These are phyloP conservation scores for Piromyces finnis DNA, from an alignment of 192 early-diverging fungal species.

Conservation along the genomic window DNA sequence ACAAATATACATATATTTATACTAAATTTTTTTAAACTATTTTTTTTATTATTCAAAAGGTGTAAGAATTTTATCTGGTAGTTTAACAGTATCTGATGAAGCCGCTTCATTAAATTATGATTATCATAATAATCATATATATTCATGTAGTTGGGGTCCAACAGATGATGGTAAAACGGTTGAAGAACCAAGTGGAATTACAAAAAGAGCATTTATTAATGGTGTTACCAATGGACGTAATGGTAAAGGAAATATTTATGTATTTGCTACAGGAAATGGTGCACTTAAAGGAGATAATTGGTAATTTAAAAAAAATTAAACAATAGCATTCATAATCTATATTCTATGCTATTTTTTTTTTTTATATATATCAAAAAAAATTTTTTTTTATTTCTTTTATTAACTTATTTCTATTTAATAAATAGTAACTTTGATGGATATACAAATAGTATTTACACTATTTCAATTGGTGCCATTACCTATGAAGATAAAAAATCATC, in stretches of 20 bases:
- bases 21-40: too few relatives aligned
- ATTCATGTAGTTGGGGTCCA: conserved; percentile 94
- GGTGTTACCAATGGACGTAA: conserved; percentile 68
- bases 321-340: too few relatives aligned
- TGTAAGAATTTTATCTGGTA: conserved; percentile 74
- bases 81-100: conserved; percentile 89
- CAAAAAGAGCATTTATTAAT: conserved; percentile 68
- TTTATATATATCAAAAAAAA: too few relatives aligned
- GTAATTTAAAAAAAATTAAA: conserved; percentile 1
- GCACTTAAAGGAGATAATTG: conserved; percentile 69
- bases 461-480: conserved; percentile 79
- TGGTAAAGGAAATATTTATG: conserved; percentile 74
- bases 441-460: conserved; percentile 91
- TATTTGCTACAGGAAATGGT: conserved; percentile 91
- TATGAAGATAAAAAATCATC: conserved; percentile 51
- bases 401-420: neutral
- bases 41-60: conserved; percentile 12
- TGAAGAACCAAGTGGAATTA: conserved; percentile 63
- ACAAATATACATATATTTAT: too few relatives aligned
- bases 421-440: conserved; percentile 82
- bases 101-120: conserved; percentile 74
- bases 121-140: conserved; percentile 80
- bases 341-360: too few relatives aligned
- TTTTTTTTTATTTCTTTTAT: too few relatives aligned
- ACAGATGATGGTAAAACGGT: conserved; percentile 68